Evolutionary conservation across 352 stramenopile genomes (phyloP).

Genomic region (Peronospora destructor): DNA sequence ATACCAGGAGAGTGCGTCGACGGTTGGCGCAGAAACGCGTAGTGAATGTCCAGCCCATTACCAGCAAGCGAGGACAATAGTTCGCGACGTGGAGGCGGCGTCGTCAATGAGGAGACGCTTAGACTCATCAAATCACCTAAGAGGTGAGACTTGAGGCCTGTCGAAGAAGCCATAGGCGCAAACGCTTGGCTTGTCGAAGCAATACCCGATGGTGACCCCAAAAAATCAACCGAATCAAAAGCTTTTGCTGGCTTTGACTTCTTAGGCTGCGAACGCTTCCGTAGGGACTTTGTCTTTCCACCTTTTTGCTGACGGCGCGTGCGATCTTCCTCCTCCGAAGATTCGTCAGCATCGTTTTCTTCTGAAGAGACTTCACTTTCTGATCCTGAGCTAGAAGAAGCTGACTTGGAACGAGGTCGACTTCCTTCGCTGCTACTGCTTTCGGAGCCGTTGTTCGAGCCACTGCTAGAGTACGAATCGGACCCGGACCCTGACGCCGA

Average conservation of each 20-base stretch:
- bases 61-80: constrained; percentile 46
- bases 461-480: constrained; percentile 26
- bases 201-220: constrained; percentile 23
- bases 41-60: constrained; percentile 60
- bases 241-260: constrained; percentile 30
- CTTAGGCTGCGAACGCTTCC: constrained; percentile 30
- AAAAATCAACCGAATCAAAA: constrained; percentile 47
- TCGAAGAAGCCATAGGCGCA: constrained; percentile 10
- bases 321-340: constrained; percentile 40
- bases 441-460: constrained; percentile 37
- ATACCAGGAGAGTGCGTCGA: constrained; percentile 56
- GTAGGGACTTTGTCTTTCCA: constrained; percentile 34
- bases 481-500: constrained; percentile 40
- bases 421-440: constrained; percentile 28
- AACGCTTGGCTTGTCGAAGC: constrained; percentile 14
- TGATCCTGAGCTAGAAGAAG: constrained; percentile 37
- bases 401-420: constrained; percentile 25
- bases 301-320: constrained; percentile 29
- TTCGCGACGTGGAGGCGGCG: constrained; percentile 33
- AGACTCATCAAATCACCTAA: constrained; percentile 56
- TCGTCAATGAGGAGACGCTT: constrained; percentile 40
- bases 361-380: constrained; percentile 39
- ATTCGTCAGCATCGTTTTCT: constrained; percentile 43
- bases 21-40: constrained; percentile 53
- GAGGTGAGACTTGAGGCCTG: constrained; percentile 22